These are phyloP conservation scores for Fusarium sp. DNA, from an alignment of 2,329 filamentous ascomycete genomes.

Conservation along the genomic window DNA sequence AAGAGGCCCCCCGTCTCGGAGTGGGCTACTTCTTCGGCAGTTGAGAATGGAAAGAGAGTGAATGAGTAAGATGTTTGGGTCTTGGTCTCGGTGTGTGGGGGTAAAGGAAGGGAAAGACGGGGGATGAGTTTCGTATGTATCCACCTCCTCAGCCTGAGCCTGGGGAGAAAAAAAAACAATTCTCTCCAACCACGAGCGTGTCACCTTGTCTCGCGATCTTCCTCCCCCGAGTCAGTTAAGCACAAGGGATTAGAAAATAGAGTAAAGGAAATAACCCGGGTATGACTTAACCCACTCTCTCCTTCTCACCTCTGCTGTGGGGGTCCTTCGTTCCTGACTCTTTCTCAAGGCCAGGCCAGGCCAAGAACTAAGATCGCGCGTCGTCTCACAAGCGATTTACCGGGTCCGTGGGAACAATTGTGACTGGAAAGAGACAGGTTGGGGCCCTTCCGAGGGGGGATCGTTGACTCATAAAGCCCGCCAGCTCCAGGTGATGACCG, in stretches of 20 bases:
- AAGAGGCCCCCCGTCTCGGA: slow-evolving; percentile 20
- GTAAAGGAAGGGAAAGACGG: slow-evolving; percentile 9
- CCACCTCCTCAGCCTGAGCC: slow-evolving; percentile 18
- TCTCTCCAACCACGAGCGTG: neutral
- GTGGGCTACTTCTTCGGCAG: slow-evolving; percentile 33
- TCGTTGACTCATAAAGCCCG: slow-evolving; percentile 50
- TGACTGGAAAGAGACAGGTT: slow-evolving; percentile 41
- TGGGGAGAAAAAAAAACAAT: neutral
- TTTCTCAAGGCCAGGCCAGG: slow-evolving; percentile 14
- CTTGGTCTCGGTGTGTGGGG: slow-evolving; percentile 29
- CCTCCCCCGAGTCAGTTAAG: slow-evolving; percentile 18
- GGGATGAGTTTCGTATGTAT: slow-evolving; percentile 29
- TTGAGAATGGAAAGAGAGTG: slow-evolving; percentile 19
- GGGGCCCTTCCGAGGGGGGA: slow-evolving; percentile 40
- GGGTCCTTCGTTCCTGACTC: slow-evolving; percentile 4
- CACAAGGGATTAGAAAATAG: slow-evolving; percentile 9
- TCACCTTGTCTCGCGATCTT: slow-evolving; percentile 1
- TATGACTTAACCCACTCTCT: slow-evolving; percentile 12
- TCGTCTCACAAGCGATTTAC: slow-evolving; percentile 31
- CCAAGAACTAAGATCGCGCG: slow-evolving; percentile 23
- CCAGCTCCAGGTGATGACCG: slow-evolving; percentile 27
- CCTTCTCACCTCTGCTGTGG: slow-evolving; percentile 11
- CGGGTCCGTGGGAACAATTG: slow-evolving; percentile 41
- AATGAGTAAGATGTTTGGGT: slow-evolving; percentile 17
- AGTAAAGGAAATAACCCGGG: slow-evolving; percentile 32